These are phyloP conservation scores for Penicillium italicum DNA, from an alignment of 2,329 filamentous ascomycete species.

Conservation along the genomic window DNA sequence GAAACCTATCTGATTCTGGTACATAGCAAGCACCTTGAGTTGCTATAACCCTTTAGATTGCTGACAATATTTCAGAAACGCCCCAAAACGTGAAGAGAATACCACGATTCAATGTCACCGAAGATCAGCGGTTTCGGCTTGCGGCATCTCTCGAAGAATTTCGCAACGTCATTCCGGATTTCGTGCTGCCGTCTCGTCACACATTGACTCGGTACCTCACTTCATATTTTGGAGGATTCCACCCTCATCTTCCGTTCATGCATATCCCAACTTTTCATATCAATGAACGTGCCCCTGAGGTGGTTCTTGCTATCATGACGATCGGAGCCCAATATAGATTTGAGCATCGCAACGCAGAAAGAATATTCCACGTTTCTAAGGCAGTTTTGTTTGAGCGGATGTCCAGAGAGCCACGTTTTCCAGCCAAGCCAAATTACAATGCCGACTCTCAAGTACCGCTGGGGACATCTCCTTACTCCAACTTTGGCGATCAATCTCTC, in stretches of 20 bases:
- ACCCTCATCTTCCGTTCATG: conserved; percentile 59
- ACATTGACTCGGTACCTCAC: conserved; percentile 67
- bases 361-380: conserved; percentile 54
- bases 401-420: conserved; percentile 20
- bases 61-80: conserved; percentile 20
- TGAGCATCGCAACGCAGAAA: conserved; percentile 38
- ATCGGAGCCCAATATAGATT: conserved; percentile 53
- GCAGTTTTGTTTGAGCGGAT: conserved; percentile 62
- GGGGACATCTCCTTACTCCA: conserved; percentile 15
- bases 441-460: conserved; percentile 16
- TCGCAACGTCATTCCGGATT: conserved; percentile 41
- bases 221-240: conserved; percentile 66
- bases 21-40: neutral
- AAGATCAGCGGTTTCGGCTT: conserved; percentile 31
- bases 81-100: conserved; percentile 23
- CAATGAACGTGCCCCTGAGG: conserved; percentile 63
- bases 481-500: conserved; percentile 9
- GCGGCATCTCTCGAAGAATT: conserved; percentile 31
- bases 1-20: conserved; percentile 33
- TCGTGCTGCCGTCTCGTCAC: conserved; percentile 65
- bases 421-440: conserved; percentile 15
- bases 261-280: conserved; percentile 65
- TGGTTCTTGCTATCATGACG: conserved; percentile 64
- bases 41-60: neutral
- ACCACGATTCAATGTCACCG: conserved; percentile 27